These are phyloP conservation scores for Rosa rugosa DNA, from an alignment of 306 rosid genomes.

Conservation along the genomic window DNA sequence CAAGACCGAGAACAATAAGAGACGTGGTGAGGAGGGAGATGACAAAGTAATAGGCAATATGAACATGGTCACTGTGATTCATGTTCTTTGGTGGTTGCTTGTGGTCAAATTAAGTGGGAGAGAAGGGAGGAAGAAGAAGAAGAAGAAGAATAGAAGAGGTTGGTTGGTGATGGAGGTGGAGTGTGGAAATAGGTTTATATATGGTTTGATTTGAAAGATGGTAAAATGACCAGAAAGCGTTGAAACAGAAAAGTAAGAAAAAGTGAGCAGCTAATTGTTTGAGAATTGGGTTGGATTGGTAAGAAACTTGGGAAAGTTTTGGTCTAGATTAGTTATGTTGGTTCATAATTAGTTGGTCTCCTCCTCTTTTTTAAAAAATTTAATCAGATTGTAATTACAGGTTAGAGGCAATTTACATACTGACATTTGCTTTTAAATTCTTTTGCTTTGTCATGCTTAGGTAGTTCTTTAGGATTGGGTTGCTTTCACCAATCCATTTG, in stretches of 20 bases:
- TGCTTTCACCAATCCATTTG: background rate
- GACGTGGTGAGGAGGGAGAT: conserved; percentile 49
- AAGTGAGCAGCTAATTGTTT: conserved; percentile 18
- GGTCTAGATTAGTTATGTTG: conserved; percentile 36
- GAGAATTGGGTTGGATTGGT: conserved; percentile 41
- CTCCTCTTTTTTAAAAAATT: background rate
- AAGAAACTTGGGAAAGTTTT: conserved; percentile 38
- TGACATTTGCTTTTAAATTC: background rate
- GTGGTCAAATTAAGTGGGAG: conserved; percentile 10
- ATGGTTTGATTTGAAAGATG: background rate
- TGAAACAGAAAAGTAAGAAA: conserved; percentile 11
- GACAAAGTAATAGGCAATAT: conserved; percentile 46
- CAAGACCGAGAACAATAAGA: conserved; percentile 39
- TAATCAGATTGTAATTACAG: too few relatives aligned
- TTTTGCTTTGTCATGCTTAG: conserved; percentile 20
- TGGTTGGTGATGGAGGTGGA: conserved; percentile 22
- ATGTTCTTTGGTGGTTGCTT: conserved; percentile 25
- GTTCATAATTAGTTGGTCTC: conserved; percentile 61
- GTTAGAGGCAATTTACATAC: too few relatives aligned
- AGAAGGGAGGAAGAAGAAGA: conserved; percentile 21
- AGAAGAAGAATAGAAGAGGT: conserved; percentile 10
- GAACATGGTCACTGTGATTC: conserved; percentile 43
- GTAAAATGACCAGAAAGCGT: background rate
- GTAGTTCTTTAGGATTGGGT: conserved; percentile 3
- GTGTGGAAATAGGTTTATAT: conserved; percentile 22